Evolutionary conservation across 176 grass and related monocot species (phyloP).

Genomic region (Carex pumila): DNA sequence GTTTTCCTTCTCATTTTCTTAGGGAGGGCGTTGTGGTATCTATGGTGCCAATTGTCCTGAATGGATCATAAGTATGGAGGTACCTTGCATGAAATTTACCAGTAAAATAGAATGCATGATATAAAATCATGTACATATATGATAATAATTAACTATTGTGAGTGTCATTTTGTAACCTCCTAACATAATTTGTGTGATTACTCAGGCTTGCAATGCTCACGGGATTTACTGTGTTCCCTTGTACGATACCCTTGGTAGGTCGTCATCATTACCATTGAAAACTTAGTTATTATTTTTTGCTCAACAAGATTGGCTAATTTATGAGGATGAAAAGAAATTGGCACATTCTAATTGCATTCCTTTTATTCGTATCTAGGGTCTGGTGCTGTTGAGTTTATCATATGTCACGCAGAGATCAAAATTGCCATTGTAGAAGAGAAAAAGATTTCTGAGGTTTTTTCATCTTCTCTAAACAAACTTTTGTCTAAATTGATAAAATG

Average conservation of each 20-base stretch:
- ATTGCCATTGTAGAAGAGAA: slow-evolving; percentile 95
- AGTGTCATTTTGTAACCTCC: neutral
- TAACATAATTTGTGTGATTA: slow-evolving; percentile 12
- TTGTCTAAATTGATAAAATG: neutral
- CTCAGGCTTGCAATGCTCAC: slow-evolving; percentile 89
- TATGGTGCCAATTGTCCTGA: slow-evolving; percentile 83
- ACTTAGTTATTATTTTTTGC: neutral
- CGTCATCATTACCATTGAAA: neutral
- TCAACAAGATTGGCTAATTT: neutral
- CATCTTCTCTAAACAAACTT: neutral
- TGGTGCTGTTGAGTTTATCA: slow-evolving; percentile 81
- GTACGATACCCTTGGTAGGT: slow-evolving; percentile 92
- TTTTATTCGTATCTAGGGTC: slow-evolving; percentile 48
- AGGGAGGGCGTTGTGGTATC: slow-evolving; percentile 85
- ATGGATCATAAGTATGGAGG: slow-evolving; percentile 94
- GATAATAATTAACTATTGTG: neutral
- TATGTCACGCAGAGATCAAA: slow-evolving; percentile 83
- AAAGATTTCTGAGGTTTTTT: slow-evolving; percentile 74
- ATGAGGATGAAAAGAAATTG: neutral
- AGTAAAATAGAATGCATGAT: neutral
- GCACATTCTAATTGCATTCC: neutral
- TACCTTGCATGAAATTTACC: slow-evolving; percentile 6
- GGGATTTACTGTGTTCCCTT: slow-evolving; percentile 89
- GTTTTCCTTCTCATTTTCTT: slow-evolving; percentile 3
- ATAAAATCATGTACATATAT: neutral